Conservation (phyloP, 768 basidiomycete species). For the Boletus vinaceobasis region DNA sequence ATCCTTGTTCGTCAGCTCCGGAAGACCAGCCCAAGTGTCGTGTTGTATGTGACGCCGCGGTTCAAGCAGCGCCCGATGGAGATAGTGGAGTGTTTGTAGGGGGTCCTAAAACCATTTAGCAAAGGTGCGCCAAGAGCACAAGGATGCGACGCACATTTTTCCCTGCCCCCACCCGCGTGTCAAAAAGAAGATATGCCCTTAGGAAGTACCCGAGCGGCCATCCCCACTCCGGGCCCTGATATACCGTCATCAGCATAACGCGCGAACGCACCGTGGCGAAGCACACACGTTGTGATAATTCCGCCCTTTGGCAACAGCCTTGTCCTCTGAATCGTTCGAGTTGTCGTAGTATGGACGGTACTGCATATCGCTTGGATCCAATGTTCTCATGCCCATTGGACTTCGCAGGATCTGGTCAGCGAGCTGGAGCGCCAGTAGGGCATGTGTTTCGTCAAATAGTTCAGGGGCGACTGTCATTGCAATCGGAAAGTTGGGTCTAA, state of each 20-base stretch:
- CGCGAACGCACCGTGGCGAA: neutral
- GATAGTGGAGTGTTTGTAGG: slow-evolving; percentile 70
- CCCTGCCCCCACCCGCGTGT: slow-evolving; percentile 62
- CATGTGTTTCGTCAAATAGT: slow-evolving; percentile 79
- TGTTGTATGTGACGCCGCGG: slow-evolving; percentile 70
- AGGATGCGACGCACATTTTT: slow-evolving; percentile 50
- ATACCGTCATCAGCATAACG: slow-evolving; percentile 12
- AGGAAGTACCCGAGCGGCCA: slow-evolving; percentile 97
- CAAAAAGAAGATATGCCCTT: slow-evolving; percentile 89
- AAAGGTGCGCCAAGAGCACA: neutral
- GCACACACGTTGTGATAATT: slow-evolving; percentile 85
- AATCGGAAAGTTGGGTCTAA: slow-evolving; percentile 90
- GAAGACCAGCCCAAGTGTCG: slow-evolving; percentile 91
- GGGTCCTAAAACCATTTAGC: slow-evolving; percentile 49
- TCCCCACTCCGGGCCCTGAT: slow-evolving; percentile 88
- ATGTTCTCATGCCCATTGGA: slow-evolving; percentile 94
- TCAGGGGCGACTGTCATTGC: slow-evolving; percentile 98
- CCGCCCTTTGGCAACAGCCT: slow-evolving; percentile 82
- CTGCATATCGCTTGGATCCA: slow-evolving; percentile 83
- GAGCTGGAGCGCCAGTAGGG: slow-evolving; percentile 73
- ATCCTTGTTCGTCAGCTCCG: slow-evolving; percentile 86
- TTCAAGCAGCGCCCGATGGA: slow-evolving; percentile 69
- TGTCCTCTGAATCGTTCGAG: slow-evolving; percentile 84
- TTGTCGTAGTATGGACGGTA: slow-evolving; percentile 95
- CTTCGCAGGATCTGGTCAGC: slow-evolving; percentile 78